phyloP scores from a whole-genome alignment of 139 green algal genomes.

The Ostreobium quekettii region DNA sequence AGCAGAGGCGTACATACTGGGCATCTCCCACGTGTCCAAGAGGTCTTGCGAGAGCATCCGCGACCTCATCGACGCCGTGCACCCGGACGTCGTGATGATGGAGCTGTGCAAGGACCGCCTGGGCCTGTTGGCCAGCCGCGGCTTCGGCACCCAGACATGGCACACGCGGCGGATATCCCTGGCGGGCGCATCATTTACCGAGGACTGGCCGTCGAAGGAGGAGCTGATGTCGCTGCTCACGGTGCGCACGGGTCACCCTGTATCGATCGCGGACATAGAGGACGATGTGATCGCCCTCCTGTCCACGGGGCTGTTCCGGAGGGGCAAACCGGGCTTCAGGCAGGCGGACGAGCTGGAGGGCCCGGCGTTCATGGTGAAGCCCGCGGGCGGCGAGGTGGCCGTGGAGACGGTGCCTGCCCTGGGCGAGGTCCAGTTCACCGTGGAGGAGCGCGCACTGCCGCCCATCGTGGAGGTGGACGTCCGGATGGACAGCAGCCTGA shows the following conservation, averaged over 20 bases:
- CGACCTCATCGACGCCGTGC: conserved; percentile 39
- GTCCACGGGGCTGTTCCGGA: conserved; percentile 57
- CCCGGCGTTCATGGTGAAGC: conserved; percentile 32
- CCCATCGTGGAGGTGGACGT: conserved; percentile 36
- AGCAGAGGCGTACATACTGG: conserved; percentile 61
- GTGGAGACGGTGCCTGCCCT: conserved; percentile 51
- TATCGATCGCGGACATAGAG: conserved; percentile 50
- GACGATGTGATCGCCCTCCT: conserved; percentile 49
- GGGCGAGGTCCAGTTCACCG: conserved; percentile 40
- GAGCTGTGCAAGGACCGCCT: conserved; percentile 77
- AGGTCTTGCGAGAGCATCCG: conserved; percentile 36
- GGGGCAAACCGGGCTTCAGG: conserved; percentile 28
- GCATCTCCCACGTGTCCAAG: conserved; percentile 67
- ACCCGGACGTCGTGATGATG: conserved; percentile 50
- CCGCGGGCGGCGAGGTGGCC: conserved; percentile 10
- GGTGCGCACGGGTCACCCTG: conserved; percentile 21
- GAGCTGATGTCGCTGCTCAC: conserved; percentile 42
- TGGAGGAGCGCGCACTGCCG: conserved; percentile 43
- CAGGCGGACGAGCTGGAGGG: conserved; percentile 30
- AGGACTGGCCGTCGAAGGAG: conserved; percentile 39
- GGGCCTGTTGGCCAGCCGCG: conserved; percentile 50
- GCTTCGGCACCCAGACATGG: conserved; percentile 37
- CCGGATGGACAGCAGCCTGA: conserved; percentile 47
- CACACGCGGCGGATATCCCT: conserved; percentile 32
- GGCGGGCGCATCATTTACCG: not conserved